Percentiles rank a stretch among this genome's conserved stretches.
These are phyloP conservation scores for Tricharina praecox DNA, from an alignment of 495 filamentous ascomycete genomes.

Conservation along the genomic window DNA sequence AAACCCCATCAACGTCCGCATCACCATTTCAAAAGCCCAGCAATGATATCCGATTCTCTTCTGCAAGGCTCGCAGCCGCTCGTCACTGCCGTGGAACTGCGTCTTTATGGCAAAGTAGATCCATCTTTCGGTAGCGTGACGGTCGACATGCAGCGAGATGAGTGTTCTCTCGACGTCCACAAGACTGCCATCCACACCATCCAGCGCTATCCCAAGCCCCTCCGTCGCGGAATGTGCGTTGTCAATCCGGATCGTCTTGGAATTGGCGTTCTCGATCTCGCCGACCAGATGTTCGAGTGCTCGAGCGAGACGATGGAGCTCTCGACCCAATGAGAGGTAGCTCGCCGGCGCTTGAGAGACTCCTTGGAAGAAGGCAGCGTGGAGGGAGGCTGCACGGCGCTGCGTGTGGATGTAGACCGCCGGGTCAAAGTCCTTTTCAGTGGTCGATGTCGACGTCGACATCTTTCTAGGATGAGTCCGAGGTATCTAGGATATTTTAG, in stretches of 20 bases:
- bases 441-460: too few relatives aligned
- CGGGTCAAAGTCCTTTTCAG: background rate
- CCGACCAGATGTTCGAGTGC: background rate
- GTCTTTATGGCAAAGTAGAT: background rate
- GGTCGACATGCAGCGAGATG: background rate
- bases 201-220: background rate
- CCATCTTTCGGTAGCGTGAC: background rate
- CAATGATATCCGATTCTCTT: conserved; percentile 2
- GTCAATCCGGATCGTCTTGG: background rate
- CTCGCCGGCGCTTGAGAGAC: background rate
- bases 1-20: conserved; percentile 1
- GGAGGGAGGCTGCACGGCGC: background rate
- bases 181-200: background rate
- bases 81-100: background rate
- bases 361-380: background rate
- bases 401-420: conserved; percentile 2
- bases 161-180: background rate
- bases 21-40: conserved; percentile 4
- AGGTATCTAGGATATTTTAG: too few relatives aligned
- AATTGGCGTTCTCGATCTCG: conserved; percentile 2
- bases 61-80: background rate
- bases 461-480: background rate
- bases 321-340: conserved; percentile 1
- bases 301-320: conserved; percentile 1
- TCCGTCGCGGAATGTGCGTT: background rate